Evolutionary conservation across 345 rosid genomes (phyloP).

Genomic region (Euphorbia tirucalli): DNA sequence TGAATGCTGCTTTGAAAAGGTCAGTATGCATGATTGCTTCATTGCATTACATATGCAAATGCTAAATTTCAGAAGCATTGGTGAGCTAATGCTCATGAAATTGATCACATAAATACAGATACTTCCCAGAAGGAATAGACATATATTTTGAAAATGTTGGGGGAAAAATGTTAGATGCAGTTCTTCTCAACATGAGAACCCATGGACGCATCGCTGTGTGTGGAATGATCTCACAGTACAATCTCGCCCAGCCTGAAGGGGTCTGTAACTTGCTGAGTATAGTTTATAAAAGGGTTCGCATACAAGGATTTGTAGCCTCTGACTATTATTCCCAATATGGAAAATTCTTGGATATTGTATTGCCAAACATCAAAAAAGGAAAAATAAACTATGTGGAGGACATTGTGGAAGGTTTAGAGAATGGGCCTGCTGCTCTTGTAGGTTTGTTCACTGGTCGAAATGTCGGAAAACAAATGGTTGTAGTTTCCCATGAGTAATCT

Average conservation of each 20-base stretch:
- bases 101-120: slow-evolving; percentile 21
- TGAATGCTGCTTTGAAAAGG: slow-evolving; percentile 28
- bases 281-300: not conserved
- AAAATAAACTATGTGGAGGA: slow-evolving; percentile 15
- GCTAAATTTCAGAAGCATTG: not conserved
- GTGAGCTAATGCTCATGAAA: not conserved
- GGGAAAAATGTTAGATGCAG: slow-evolving; percentile 57
- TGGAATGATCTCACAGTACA: slow-evolving; percentile 64
- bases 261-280: slow-evolving; percentile 23
- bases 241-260: slow-evolving; percentile 22
- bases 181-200: slow-evolving; percentile 47
- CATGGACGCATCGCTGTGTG: slow-evolving; percentile 43
- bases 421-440: slow-evolving; percentile 9
- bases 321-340: slow-evolving; percentile 1
- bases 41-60: not conserved
- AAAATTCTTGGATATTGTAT: slow-evolving; percentile 13
- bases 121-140: slow-evolving; percentile 57
- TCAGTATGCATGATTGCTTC: not conserved
- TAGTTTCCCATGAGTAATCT: not conserved
- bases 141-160: slow-evolving; percentile 58
- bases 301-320: not conserved
- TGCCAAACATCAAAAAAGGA: slow-evolving; percentile 11
- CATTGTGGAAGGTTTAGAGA: slow-evolving; percentile 20
- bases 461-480: slow-evolving; percentile 13
- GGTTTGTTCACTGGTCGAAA: slow-evolving; percentile 13